Evolutionary conservation across 768 basidiomycete species (phyloP).

Genomic region (Suillus occidentalis): DNA sequence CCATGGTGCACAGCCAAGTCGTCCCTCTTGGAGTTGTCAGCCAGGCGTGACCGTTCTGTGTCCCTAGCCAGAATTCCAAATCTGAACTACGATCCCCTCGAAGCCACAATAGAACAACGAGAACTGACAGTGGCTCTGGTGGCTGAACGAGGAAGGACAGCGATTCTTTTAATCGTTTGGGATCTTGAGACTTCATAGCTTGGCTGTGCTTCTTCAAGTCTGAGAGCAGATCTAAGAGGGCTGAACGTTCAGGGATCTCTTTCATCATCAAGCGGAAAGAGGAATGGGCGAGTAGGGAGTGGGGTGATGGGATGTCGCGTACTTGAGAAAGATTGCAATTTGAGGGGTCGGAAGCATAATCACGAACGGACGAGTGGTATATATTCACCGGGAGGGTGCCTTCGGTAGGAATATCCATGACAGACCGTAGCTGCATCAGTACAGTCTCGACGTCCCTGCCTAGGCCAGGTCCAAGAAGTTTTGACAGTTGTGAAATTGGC

Average conservation of each 20-base stretch:
- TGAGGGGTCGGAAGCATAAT: background rate
- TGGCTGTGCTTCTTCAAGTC: background rate
- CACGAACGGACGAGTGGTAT: background rate
- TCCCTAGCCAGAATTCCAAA: background rate
- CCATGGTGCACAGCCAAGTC: background rate
- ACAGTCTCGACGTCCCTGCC: background rate
- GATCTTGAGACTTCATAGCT: background rate
- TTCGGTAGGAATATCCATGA: background rate
- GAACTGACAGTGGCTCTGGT: background rate
- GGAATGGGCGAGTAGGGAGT: background rate
- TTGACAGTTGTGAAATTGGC: background rate
- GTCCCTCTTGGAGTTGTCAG: background rate
- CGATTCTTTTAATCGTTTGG: background rate
- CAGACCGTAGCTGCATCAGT: background rate
- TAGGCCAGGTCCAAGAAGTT: slow-evolving; percentile 1
- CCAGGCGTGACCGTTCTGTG: background rate
- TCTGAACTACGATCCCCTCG: background rate
- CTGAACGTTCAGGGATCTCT: background rate
- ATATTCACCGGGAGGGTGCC: background rate
- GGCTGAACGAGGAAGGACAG: background rate
- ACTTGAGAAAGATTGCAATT: background rate
- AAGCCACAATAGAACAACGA: background rate
- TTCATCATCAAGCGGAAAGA: slow-evolving; percentile 4
- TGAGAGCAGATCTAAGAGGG: background rate
- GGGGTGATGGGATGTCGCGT: background rate